Conservation (phyloP, 768 basidiomycete species). For the Clavulina sp. region DNA sequence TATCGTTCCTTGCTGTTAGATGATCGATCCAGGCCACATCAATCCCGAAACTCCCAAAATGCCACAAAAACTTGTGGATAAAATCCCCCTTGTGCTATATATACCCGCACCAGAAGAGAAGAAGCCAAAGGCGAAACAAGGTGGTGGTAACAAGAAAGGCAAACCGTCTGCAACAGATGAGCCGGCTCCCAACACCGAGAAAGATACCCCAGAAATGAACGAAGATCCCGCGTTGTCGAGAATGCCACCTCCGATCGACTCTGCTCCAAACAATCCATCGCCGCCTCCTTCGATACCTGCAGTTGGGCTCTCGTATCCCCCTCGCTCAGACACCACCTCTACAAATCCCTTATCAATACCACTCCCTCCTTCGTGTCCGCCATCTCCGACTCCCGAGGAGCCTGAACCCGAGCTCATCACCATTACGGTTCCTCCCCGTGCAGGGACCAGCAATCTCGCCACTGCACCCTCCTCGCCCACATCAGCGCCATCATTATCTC, state of each 20-base stretch:
- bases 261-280: constrained; percentile 4
- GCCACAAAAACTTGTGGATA: constrained; percentile 50
- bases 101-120: constrained; percentile 22
- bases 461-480: too few relatives aligned
- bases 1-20: too few relatives aligned
- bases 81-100: constrained; percentile 70
- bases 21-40: constrained; percentile 34
- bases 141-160: not conserved
- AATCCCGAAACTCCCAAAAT: constrained; percentile 66
- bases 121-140: not conserved
- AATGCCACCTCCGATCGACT: constrained; percentile 6
- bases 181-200: constrained; percentile 34
- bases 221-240: constrained; percentile 8
- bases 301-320: constrained; percentile 2
- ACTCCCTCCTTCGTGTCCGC: too few relatives aligned
- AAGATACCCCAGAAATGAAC: constrained; percentile 41
- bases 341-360: too few relatives aligned
- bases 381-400: too few relatives aligned
- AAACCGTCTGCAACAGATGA: too few relatives aligned
- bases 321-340: constrained; percentile 2
- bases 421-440: too few relatives aligned
- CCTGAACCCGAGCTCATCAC: too few relatives aligned
- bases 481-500: too few relatives aligned
- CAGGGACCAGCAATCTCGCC: too few relatives aligned
- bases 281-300: not conserved